Evolutionary conservation across 306 rosid genomes (phyloP).

Genomic region (Senna siamea): DNA sequence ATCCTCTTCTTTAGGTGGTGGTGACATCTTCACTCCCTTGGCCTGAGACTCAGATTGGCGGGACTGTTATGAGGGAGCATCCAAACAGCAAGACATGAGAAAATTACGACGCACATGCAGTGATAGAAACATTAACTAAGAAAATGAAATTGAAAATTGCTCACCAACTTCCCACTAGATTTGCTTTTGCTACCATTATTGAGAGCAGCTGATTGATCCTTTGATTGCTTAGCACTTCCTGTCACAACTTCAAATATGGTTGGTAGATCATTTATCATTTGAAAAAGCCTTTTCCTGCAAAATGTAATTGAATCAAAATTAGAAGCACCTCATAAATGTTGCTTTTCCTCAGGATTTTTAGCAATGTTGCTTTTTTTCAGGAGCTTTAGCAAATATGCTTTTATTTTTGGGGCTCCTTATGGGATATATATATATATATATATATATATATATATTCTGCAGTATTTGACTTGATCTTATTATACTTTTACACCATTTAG

Average conservation of each 20-base stretch:
- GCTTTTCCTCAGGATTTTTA: not conserved
- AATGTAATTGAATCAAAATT: conserved; percentile 35
- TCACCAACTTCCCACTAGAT: conserved; percentile 72
- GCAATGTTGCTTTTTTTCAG: no score
- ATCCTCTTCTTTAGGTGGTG: conserved; percentile 56
- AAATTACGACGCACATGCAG: conserved; percentile 25
- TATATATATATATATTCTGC: not conserved
- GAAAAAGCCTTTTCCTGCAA: conserved; percentile 80
- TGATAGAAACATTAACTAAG: conserved; percentile 26
- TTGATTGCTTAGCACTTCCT: conserved; percentile 70
- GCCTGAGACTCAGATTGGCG: conserved; percentile 75
- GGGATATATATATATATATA: not conserved
- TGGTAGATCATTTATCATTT: conserved; percentile 95
- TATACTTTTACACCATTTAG: conserved; percentile 8
- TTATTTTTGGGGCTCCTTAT: not conserved
- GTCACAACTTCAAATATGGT: conserved; percentile 91
- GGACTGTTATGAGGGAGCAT: conserved; percentile 53
- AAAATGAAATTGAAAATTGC: conserved; percentile 16
- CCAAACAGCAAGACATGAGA: conserved; percentile 38
- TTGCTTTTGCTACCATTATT: conserved; percentile 83
- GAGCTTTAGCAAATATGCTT: no score
- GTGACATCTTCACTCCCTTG: conserved; percentile 87
- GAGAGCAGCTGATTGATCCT: conserved; percentile 61
- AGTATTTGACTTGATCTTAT: conserved; percentile 23
- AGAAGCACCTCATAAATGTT: conserved; percentile 21